Evolutionary conservation across 257 asterid species (phyloP).

Genomic region (Cruciata laevipes): DNA sequence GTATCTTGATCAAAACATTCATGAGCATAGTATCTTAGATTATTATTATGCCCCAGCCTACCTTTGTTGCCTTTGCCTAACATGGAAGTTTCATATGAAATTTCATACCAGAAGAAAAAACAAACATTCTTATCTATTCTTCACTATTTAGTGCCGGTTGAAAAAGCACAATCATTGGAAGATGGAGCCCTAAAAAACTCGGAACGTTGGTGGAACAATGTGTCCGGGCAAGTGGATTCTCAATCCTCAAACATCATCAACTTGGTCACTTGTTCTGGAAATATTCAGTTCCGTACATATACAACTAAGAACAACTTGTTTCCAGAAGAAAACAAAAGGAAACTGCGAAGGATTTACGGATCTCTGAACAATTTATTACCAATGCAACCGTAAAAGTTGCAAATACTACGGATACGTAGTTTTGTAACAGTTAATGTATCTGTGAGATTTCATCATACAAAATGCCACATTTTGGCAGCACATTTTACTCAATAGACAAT

Average conservation of each 20-base stretch:
- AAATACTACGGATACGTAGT: neutral
- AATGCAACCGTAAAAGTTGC: neutral
- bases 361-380: neutral
- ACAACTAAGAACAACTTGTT: neutral
- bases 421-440: too few relatives aligned
- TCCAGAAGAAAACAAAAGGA: neutral
- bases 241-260: neutral
- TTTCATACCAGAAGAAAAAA: too few relatives aligned
- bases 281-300: neutral
- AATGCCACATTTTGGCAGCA: neutral
- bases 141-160: too few relatives aligned
- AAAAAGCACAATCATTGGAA: too few relatives aligned
- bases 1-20: too few relatives aligned
- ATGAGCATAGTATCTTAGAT: too few relatives aligned
- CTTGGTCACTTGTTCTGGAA: neutral
- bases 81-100: too few relatives aligned
- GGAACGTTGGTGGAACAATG: too few relatives aligned
- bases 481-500: neutral
- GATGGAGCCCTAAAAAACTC: too few relatives aligned
- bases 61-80: too few relatives aligned
- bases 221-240: neutral
- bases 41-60: too few relatives aligned
- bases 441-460: neutral
- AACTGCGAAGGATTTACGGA: neutral
- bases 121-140: too few relatives aligned